Percentiles rank a stretch among this genome's conserved stretches.
Conservation (phyloP, 768 basidiomycete genomes). For the Chalciporus pseudorubinellus region DNA sequence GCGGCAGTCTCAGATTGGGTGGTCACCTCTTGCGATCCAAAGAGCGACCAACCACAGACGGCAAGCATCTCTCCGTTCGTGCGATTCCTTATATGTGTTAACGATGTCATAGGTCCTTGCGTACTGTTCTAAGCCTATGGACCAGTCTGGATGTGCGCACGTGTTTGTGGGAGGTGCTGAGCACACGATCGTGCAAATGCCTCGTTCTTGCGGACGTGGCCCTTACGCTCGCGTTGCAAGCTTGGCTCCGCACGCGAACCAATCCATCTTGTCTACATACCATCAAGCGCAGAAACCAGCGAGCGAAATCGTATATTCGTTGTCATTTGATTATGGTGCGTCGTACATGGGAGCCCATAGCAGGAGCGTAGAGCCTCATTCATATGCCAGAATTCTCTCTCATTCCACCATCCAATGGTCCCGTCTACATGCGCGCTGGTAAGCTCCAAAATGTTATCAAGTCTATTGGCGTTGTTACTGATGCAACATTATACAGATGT, state of each 20-base stretch:
- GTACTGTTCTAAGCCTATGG: background rate
- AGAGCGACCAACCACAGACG: background rate
- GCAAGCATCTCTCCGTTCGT: background rate
- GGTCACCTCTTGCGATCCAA: background rate
- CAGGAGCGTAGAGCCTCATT: background rate
- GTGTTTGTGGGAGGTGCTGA: background rate
- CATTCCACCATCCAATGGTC: background rate
- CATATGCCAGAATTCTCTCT: background rate
- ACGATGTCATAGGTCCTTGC: background rate
- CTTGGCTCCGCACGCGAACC: background rate
- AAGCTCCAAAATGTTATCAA: background rate
- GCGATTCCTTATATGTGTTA: background rate
- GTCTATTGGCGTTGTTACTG: background rate
- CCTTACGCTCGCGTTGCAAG: background rate
- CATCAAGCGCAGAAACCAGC: background rate
- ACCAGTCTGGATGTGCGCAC: background rate
- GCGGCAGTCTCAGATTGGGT: background rate
- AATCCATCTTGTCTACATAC: background rate
- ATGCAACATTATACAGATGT: background rate
- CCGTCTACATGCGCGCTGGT: background rate
- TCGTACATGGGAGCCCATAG: background rate
- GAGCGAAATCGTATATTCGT: background rate
- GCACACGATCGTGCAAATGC: background rate
- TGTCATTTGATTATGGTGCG: background rate
- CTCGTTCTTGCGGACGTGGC: background rate